Conservation (phyloP, 108 stramenopile species). For the Fragilariopsis cylindrus region DNA sequence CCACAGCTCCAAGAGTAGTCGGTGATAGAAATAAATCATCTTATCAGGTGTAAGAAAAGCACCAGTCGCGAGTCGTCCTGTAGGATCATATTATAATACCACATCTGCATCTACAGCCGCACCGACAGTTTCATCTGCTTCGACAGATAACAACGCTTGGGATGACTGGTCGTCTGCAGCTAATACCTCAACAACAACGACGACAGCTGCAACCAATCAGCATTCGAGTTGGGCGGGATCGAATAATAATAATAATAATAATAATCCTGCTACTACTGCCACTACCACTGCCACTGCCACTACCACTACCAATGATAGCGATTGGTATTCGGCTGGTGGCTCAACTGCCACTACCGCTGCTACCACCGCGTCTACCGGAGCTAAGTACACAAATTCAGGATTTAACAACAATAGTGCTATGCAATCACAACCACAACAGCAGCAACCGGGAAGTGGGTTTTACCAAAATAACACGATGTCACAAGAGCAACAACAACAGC, state of each 20-base stretch:
- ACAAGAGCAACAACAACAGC: background rate
- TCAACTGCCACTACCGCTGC: background rate
- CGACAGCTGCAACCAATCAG: background rate
- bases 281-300: background rate
- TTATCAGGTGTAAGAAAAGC: slow-evolving; percentile 1
- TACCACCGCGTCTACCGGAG: background rate
- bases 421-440: background rate
- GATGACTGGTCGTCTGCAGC: slow-evolving; percentile 27
- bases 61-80: slow-evolving; percentile 25
- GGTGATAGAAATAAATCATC: background rate
- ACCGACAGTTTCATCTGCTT: background rate
- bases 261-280: background rate
- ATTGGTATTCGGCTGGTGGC: slow-evolving; percentile 21
- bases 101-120: background rate
- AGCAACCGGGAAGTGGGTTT: slow-evolving; percentile 4
- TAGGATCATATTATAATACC: slow-evolving; percentile 28
- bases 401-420: background rate
- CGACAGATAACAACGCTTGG: slow-evolving; percentile 23
- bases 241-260: background rate
- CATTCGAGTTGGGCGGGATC: slow-evolving; percentile 3
- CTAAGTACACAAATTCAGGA: slow-evolving; percentile 1
- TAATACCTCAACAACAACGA: background rate
- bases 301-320: slow-evolving; percentile 19
- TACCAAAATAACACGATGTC: background rate
- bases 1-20: background rate